These are phyloP conservation scores for Pleurotus tuber-regium DNA, from an alignment of 768 basidiomycete species.

Conservation along the genomic window DNA sequence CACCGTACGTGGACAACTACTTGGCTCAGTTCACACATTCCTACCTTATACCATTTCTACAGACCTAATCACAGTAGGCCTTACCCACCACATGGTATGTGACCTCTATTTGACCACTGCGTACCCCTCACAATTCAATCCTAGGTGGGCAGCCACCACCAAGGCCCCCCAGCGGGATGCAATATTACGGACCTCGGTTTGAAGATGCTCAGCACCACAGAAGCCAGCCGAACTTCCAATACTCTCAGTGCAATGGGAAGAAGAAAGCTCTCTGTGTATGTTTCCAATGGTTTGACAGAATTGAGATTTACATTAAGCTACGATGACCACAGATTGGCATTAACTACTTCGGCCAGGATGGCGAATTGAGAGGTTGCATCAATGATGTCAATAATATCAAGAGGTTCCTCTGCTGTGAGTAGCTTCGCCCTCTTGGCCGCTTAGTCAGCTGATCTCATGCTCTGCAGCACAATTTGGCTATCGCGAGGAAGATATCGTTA, in stretches of 20 bases:
- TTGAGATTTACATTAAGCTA: background rate
- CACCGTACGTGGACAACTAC: conserved; percentile 12
- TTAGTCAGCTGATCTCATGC: background rate
- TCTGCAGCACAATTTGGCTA: conserved; percentile 60
- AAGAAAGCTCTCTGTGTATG: conserved; percentile 87
- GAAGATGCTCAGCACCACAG: conserved; percentile 41
- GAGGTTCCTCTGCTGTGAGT: conserved; percentile 69
- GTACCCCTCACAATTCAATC: no score
- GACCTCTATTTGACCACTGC: conserved; percentile 6
- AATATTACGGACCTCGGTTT: conserved; percentile 62
- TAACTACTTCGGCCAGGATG: conserved; percentile 71
- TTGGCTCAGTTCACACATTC: conserved; percentile 6
- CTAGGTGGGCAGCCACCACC: conserved; percentile 46
- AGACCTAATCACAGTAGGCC: conserved; percentile 14
- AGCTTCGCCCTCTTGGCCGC: no score
- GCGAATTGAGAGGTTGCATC: conserved; percentile 81
- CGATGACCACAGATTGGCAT: conserved; percentile 68
- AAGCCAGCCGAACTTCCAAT: conserved; percentile 72
- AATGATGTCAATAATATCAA: conserved; percentile 87
- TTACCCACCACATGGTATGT: conserved; percentile 25
- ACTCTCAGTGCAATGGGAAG: conserved; percentile 85
- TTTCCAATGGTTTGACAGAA: conserved; percentile 6
- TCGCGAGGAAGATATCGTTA: conserved; percentile 76
- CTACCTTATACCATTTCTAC: conserved; percentile 3
- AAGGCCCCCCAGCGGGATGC: conserved; percentile 53